A percentile compares a stretch with the other conserved stretches of the same genome.
phyloP scores from a whole-genome alignment of 805 yeast species.

The Geotrichum ghanense region DNA sequence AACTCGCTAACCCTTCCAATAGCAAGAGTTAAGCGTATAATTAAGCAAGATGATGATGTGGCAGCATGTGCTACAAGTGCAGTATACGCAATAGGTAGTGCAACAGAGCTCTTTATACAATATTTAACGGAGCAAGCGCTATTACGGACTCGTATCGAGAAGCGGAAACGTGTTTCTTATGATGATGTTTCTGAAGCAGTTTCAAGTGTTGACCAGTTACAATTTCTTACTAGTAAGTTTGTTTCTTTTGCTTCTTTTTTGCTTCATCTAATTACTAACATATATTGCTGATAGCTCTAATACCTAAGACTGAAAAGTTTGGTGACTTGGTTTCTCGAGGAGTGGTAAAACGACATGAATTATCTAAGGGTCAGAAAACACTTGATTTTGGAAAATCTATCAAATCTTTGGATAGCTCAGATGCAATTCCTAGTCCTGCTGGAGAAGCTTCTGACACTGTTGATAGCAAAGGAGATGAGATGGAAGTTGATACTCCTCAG shows the following conservation, averaged over 20 bases:
- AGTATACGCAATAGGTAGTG: slow-evolving; percentile 64
- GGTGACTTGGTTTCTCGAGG: neutral
- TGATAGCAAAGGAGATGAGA: neutral
- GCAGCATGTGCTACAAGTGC: slow-evolving; percentile 56
- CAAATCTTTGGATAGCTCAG: neutral
- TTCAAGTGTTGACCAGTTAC: slow-evolving; percentile 42
- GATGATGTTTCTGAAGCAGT: slow-evolving; percentile 61
- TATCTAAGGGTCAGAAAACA: neutral
- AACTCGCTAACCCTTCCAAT: slow-evolving; percentile 36
- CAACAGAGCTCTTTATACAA: slow-evolving; percentile 64
- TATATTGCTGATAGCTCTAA: neutral
- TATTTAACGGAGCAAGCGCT: slow-evolving; percentile 63
- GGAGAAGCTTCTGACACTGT: neutral
- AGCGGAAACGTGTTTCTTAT: slow-evolving; percentile 59
- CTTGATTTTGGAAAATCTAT: slow-evolving; percentile 1
- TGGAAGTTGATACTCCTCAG: neutral
- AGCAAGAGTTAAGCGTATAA: slow-evolving; percentile 56
- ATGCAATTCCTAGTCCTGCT: neutral
- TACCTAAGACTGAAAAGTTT: slow-evolving; percentile 1
- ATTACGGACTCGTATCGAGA: slow-evolving; percentile 49
- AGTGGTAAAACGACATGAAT: neutral
- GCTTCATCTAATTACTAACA: neutral
- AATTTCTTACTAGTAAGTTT: slow-evolving; percentile 32
- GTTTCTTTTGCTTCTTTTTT: neutral
- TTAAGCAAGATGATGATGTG: slow-evolving; percentile 68